Percentiles rank a stretch among this genome's conserved stretches.
Evolutionary conservation across 2,329 filamentous ascomycete genomes (phyloP).

Genomic region (Claviceps citrina): DNA sequence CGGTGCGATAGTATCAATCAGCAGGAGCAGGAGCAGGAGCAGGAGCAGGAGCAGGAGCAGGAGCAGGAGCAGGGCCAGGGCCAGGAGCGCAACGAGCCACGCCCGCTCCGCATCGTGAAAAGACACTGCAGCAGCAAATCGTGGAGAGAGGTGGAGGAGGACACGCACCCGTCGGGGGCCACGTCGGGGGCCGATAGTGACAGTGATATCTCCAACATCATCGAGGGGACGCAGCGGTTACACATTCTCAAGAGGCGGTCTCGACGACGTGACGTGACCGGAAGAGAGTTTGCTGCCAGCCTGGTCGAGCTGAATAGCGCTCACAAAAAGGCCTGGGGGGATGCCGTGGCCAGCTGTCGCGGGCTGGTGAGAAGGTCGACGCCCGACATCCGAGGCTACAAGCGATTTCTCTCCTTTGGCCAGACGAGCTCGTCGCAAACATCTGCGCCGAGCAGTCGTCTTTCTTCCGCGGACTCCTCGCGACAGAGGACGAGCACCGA

Average conservation of each 20-base stretch:
- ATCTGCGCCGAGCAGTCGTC: constrained; percentile 1
- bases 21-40: background rate
- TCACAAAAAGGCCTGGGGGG: constrained; percentile 6
- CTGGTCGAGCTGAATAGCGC: constrained; percentile 5
- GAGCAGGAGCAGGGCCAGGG: background rate
- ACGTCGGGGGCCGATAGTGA: background rate
- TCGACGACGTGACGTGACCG: background rate
- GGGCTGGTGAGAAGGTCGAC: constrained; percentile 7
- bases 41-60: background rate
- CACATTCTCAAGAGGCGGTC: constrained; percentile 7
- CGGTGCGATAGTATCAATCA: background rate
- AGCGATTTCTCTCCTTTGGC: constrained; percentile 3
- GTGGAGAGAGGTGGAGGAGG: background rate
- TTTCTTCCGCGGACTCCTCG: constrained; percentile 2
- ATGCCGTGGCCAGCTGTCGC: constrained; percentile 8
- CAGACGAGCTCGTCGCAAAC: constrained; percentile 2
- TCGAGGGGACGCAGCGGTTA: constrained; percentile 2
- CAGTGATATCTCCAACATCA: constrained; percentile 1
- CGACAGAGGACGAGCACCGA: background rate
- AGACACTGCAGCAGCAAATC: constrained; percentile 8
- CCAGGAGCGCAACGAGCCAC: constrained; percentile 18
- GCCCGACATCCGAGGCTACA: constrained; percentile 4
- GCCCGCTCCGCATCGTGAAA: constrained; percentile 37
- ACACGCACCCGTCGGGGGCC: background rate
- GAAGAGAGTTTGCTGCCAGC: constrained; percentile 4